These are phyloP conservation scores for Asterionellopsis glacialis DNA, from an alignment of 108 stramenopile genomes.

Conservation along the genomic window DNA sequence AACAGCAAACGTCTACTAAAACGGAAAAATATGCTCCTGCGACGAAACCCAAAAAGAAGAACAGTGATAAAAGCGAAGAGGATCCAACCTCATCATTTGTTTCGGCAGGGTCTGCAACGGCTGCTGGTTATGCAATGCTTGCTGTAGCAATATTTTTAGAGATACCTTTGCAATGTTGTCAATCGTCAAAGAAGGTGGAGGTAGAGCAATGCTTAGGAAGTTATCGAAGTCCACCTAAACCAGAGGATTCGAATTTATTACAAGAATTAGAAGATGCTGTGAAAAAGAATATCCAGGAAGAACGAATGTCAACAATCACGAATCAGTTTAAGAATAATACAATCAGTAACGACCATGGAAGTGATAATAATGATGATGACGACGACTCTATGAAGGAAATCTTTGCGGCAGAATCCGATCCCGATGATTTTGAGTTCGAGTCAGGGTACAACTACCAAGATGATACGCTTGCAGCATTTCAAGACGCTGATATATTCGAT, in stretches of 20 bases:
- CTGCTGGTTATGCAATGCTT: conserved; percentile 21
- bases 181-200: background rate
- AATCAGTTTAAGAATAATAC: background rate
- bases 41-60: background rate
- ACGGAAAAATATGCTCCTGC: background rate
- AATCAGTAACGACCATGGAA: background rate
- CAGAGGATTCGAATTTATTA: background rate
- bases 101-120: background rate
- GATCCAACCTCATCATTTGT: background rate
- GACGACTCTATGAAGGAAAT: conserved; percentile 23
- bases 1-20: background rate
- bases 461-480: background rate
- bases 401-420: conserved; percentile 45
- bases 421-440: conserved; percentile 40
- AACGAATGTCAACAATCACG: conserved; percentile 3
- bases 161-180: conserved; percentile 30
- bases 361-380: background rate
- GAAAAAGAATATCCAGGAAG: background rate
- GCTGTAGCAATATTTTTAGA: conserved; percentile 20
- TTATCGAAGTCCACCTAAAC: conserved; percentile 5
- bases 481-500: conserved; percentile 5
- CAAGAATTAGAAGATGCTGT: background rate
- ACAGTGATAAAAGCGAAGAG: background rate
- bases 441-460: conserved; percentile 10
- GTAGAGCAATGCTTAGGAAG: conserved; percentile 20